Evolutionary conservation across 2,329 filamentous ascomycete genomes (phyloP), one percentile per base, ranked within the genome.

Genomic region (Monilinia polystroma): DNA sequence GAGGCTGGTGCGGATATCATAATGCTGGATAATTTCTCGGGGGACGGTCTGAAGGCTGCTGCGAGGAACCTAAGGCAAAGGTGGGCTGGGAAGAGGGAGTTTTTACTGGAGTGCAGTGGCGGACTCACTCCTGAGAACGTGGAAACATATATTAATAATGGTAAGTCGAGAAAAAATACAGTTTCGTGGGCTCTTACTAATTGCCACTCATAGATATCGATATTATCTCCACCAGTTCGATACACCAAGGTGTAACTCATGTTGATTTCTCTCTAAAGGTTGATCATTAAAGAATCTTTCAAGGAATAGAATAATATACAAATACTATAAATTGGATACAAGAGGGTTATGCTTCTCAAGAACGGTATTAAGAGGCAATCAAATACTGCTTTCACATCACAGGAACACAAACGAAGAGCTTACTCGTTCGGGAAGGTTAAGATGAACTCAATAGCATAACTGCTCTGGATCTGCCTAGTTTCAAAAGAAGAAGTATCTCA

Each of bases 241-340:
- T 99, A 75, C 95, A 99, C 76, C 95, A 99, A 80, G 94, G 95
- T 3, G 92, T 96, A 3, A 87, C 90, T 41, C 93, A 97, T 77
- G 88, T 99, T 56, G 95, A 99, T 78, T 98, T 97, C 77, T 97
- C 93, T 6, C 83, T 99, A 72, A 99, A 99, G 82, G 93, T 99
- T 70, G 78, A 85, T 67, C 81, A 81, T 69, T 79, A 68, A 65
- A 26, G 12, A 20, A 52, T 23, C 43, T 4, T 12, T 51, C 32
- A 32, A 23, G 16, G 26, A 56, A 43, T 1, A 6, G 11, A 26
- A 51, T 26, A 62, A 32, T 23, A 7, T 18, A 2, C 10, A 51
- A 20, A 1, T 38, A 35, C 57, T 49, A 7, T 16, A 2, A 10
- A 51, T 7, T 10, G 4, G 8, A 3, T 16, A 10, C 43, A 49